Evolutionary conservation across 306 rosid genomes (phyloP).

Genomic region (Senna siamea): DNA sequence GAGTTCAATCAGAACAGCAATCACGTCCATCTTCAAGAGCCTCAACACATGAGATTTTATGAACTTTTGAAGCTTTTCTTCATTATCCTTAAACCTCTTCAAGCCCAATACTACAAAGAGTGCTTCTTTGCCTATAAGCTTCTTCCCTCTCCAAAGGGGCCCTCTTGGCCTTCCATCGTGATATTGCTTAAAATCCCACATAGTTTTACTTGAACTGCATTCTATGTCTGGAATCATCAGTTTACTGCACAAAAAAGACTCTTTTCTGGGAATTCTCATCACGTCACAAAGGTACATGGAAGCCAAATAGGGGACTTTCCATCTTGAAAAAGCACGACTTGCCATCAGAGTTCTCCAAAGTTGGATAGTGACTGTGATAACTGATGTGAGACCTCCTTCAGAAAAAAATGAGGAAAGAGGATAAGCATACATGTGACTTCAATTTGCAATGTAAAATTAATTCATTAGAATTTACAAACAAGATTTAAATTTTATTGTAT

Average conservation of each 20-base stretch:
- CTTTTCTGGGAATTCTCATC: conserved; percentile 28
- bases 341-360: conserved; percentile 49
- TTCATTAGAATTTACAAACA: neutral
- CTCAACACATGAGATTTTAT: conserved; percentile 66
- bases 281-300: conserved; percentile 39
- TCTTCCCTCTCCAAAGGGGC: conserved; percentile 95
- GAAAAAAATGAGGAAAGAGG: neutral
- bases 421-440: neutral
- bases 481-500: neutral
- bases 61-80: conserved; percentile 75
- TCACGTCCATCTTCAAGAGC: conserved; percentile 80
- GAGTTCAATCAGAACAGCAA: conserved; percentile 84
- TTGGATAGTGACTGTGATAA: neutral
- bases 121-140: conserved; percentile 89
- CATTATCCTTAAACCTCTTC: conserved; percentile 80
- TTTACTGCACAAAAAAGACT: conserved; percentile 28
- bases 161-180: conserved; percentile 98
- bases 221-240: conserved; percentile 23
- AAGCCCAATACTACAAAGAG: conserved; percentile 71
- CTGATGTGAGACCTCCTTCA: neutral
- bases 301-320: conserved; percentile 35
- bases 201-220: conserved; percentile 32
- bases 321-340: conserved; percentile 54
- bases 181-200: conserved; percentile 53
- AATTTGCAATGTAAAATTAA: neutral